Conservation (phyloP, 495 filamentous ascomycete genomes). For the Penicillium tannophilum region DNA sequence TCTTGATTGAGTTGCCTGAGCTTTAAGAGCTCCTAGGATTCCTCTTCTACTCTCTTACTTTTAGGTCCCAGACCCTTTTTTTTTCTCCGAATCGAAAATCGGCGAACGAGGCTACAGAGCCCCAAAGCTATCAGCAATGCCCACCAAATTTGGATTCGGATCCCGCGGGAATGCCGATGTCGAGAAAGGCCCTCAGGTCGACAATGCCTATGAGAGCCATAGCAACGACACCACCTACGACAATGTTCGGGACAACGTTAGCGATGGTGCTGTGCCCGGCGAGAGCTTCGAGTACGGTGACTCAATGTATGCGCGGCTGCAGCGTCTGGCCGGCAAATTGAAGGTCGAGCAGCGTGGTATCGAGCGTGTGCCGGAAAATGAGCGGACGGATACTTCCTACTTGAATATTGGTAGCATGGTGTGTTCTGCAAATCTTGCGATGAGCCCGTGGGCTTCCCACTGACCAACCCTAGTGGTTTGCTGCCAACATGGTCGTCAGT, state of each 20-base stretch:
- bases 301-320: slow-evolving; percentile 64
- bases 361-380: slow-evolving; percentile 74
- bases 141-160: slow-evolving; percentile 22
- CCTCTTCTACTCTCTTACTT: not conserved
- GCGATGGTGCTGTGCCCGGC: slow-evolving; percentile 58
- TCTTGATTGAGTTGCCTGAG: slow-evolving; percentile 20
- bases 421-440: slow-evolving; percentile 32
- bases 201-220: slow-evolving; percentile 36
- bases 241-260: slow-evolving; percentile 40
- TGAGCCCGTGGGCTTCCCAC: slow-evolving; percentile 17
- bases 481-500: slow-evolving; percentile 81
- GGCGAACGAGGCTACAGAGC: slow-evolving; percentile 1
- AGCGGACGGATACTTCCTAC: slow-evolving; percentile 67
- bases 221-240: slow-evolving; percentile 17
- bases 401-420: slow-evolving; percentile 77
- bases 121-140: slow-evolving; percentile 12
- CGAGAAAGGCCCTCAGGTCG: slow-evolving; percentile 43
- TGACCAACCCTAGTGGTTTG: slow-evolving; percentile 66
- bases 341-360: slow-evolving; percentile 79
- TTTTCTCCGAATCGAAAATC: slow-evolving; percentile 3
- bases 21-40: slow-evolving; percentile 17
- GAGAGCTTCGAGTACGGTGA: slow-evolving; percentile 65
- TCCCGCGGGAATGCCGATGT: slow-evolving; percentile 37
- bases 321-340: slow-evolving; percentile 68
- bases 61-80: slow-evolving; percentile 4